Conservation (phyloP, 768 basidiomycete species). For the Suillus variegatus region DNA sequence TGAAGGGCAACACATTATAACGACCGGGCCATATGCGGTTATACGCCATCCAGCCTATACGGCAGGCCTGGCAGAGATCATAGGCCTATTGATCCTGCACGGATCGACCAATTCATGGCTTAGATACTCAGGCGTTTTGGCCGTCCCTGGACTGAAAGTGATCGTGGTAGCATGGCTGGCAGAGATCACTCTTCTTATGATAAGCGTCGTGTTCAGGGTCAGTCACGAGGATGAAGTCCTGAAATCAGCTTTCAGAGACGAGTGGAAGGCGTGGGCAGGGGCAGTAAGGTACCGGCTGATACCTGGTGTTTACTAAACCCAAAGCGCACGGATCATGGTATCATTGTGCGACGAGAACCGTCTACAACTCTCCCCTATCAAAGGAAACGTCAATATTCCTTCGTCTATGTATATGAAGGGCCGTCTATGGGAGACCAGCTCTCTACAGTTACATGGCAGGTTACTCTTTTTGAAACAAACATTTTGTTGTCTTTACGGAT, state of each 20-base stretch:
- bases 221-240: neutral
- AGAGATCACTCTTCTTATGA: neutral
- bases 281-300: slow-evolving; percentile 32
- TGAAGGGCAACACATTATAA: slow-evolving; percentile 42
- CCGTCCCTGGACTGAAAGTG: neutral
- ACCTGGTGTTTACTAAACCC: slow-evolving; percentile 30
- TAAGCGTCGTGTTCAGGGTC: neutral
- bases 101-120: slow-evolving; percentile 12
- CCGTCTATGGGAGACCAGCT: neutral
- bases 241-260: neutral
- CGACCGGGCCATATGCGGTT: slow-evolving; percentile 44
- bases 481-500: neutral
- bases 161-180: neutral
- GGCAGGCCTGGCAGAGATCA: slow-evolving; percentile 22
- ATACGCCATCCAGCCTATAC: slow-evolving; percentile 48
- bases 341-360: neutral
- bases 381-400: too few species aligned
- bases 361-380: neutral
- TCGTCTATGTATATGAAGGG: neutral
- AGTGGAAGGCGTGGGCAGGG: slow-evolving; percentile 21
- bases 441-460: neutral
- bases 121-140: neutral
- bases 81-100: slow-evolving; percentile 9
- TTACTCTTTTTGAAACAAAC: neutral
- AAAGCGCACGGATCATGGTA: neutral